Percentiles rank a stretch among this genome's conserved stretches.
Conservation (phyloP, 2,329 filamentous ascomycete species). For the Nemania diffusa region DNA sequence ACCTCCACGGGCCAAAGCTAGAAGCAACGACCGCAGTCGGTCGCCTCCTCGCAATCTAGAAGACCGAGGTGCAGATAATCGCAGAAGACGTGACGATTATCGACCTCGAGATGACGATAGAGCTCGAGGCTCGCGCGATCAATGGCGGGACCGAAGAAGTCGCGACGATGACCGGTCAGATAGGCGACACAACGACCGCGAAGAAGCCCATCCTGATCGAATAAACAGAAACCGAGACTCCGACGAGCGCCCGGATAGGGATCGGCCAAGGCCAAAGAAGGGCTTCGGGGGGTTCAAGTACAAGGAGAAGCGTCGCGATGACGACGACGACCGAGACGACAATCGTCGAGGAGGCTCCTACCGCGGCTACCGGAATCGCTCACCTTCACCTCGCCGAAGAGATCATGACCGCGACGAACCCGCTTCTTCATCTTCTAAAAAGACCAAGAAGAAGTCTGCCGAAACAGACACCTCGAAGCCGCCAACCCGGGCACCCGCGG, state of each 20-base stretch:
- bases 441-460: conserved; percentile 48
- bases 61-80: conserved; percentile 34
- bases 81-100: conserved; percentile 41
- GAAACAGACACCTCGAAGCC: conserved; percentile 49
- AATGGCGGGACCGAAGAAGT: conserved; percentile 19
- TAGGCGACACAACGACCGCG: conserved; percentile 18
- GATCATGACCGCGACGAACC: conserved; percentile 52
- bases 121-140: conserved; percentile 27
- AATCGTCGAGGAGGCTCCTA: conserved; percentile 56
- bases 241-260: conserved; percentile 32
- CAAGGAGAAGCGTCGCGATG: conserved; percentile 65
- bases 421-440: conserved; percentile 41
- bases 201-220: conserved; percentile 29
- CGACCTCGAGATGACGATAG: conserved; percentile 37
- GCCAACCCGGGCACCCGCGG: conserved; percentile 46
- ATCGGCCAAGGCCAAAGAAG: conserved; percentile 47
- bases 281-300: conserved; percentile 65
- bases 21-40: conserved; percentile 44
- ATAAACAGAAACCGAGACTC: conserved; percentile 32
- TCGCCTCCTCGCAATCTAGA: conserved; percentile 42
- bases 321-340: conserved; percentile 58
- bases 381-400: conserved; percentile 51
- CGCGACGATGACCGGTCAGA: conserved; percentile 26
- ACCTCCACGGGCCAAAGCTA: conserved; percentile 39
- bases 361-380: conserved; percentile 62